Evolutionary conservation across 768 basidiomycete genomes (phyloP).

Genomic region (Coprinopsis strossmayeri): DNA sequence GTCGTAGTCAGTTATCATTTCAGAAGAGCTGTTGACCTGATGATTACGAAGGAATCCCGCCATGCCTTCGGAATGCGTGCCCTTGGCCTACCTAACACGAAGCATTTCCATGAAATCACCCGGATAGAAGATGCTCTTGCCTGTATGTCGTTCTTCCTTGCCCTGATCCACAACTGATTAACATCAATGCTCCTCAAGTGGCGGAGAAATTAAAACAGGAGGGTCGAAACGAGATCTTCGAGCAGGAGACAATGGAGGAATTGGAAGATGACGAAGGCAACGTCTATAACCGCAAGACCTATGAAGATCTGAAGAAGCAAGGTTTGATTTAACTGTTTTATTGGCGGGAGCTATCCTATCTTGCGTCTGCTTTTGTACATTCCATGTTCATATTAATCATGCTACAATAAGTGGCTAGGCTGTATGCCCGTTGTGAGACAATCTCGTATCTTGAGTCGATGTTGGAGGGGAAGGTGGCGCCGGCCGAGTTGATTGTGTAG

Average conservation of each 20-base stretch:
- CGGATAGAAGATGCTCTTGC: conserved; percentile 94
- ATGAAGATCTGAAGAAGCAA: conserved; percentile 94
- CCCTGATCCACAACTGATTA: neutral
- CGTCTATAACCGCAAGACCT: conserved; percentile 97
- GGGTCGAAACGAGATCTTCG: conserved; percentile 89
- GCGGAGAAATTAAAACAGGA: conserved; percentile 97
- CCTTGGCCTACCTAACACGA: conserved; percentile 93
- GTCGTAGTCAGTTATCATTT: conserved; percentile 10
- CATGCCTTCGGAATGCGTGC: conserved; percentile 99
- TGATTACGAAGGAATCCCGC: conserved; percentile 71
- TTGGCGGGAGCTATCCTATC: no score
- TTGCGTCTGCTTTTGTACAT: neutral
- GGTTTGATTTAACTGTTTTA: conserved; percentile 61
- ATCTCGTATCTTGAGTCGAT: neutral
- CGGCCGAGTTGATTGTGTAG: conserved; percentile 37
- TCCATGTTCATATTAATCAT: neutral
- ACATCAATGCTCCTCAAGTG: conserved; percentile 40
- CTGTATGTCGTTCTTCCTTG: conserved; percentile 44
- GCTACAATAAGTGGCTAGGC: neutral
- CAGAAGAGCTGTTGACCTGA: conserved; percentile 13
- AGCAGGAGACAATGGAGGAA: conserved; percentile 95
- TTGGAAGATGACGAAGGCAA: conserved; percentile 98
- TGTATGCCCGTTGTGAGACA: neutral
- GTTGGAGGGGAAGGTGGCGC: conserved; percentile 31
- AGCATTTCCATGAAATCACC: conserved; percentile 99